phyloP scores from a whole-genome alignment of 2,329 filamentous ascomycete species.

The Pseudocercospora macadamiae region DNA sequence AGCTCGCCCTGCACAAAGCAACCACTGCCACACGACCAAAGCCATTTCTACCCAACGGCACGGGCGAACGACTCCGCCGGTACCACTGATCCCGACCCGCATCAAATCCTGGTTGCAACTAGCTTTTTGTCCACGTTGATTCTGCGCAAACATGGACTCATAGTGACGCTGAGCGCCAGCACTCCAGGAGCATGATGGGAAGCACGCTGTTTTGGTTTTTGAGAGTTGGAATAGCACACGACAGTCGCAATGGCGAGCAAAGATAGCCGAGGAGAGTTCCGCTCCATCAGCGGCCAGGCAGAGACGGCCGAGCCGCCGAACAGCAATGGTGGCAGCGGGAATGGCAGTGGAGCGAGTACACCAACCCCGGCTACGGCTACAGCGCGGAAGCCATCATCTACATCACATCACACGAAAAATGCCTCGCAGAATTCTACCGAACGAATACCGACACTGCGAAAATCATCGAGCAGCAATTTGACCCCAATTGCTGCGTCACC shows the following conservation, averaged over 20 bases:
- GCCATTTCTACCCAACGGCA: background rate
- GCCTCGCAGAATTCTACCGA: conserved; percentile 14
- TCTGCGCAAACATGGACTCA: conserved; percentile 16
- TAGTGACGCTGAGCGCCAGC: conserved; percentile 13
- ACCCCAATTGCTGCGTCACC: conserved; percentile 39
- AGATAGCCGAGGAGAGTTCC: conserved; percentile 37
- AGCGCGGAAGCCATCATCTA: conserved; percentile 22
- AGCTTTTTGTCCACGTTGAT: conserved; percentile 10
- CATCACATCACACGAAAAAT: conserved; percentile 13
- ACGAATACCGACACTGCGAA: conserved; percentile 28
- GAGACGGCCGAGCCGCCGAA: conserved; percentile 43
- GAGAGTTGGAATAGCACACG: conserved; percentile 12
- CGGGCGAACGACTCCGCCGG: background rate
- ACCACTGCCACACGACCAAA: background rate
- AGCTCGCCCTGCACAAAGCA: no score
- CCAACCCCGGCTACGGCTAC: conserved; percentile 7
- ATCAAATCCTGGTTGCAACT: conserved; percentile 7
- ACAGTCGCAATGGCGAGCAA: conserved; percentile 37
- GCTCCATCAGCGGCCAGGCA: conserved; percentile 41
- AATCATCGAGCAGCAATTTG: conserved; percentile 35
- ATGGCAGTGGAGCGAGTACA: conserved; percentile 11
- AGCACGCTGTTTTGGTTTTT: conserved; percentile 5
- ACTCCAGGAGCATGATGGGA: conserved; percentile 18
- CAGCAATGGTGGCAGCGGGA: conserved; percentile 15
- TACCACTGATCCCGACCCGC: conserved; percentile 1